Evolutionary conservation across 1,284 basidiomycete genomes (phyloP).

Genomic region (Ceratobasidium sp.): DNA sequence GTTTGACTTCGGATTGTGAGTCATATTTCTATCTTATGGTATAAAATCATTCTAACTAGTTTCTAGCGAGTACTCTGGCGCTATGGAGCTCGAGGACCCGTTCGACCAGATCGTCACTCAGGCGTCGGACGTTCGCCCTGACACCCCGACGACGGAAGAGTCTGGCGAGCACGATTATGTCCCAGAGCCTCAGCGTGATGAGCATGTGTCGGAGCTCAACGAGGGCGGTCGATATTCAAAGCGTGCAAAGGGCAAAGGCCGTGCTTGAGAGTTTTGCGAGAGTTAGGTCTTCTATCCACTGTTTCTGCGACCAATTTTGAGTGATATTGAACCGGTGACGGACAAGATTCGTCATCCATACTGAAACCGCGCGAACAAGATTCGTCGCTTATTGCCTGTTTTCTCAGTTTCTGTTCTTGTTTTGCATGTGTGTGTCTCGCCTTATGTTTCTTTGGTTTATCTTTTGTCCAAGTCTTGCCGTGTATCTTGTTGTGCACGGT

Average conservation of each 20-base stretch:
- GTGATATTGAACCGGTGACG: not conserved
- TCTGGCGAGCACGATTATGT: not conserved
- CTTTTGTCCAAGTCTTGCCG: too few relatives aligned
- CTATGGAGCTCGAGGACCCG: not conserved
- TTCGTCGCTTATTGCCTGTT: not conserved
- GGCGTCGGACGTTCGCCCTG: not conserved
- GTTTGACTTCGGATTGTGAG: not conserved
- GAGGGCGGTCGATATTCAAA: not conserved
- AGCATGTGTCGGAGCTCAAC: not conserved
- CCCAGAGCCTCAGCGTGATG: not conserved
- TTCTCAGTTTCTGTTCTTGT: not conserved
- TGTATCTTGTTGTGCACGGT: too few relatives aligned
- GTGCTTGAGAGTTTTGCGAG: not conserved
- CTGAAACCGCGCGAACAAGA: conserved; percentile 1
- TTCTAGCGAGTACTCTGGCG: not conserved
- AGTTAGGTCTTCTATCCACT: not conserved
- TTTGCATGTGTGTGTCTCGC: not conserved
- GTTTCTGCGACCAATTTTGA: not conserved
- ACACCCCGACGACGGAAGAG: not conserved
- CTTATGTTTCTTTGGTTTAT: not conserved
- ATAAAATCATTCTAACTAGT: not conserved
- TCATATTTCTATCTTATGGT: not conserved
- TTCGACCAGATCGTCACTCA: not conserved
- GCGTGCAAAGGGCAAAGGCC: not conserved
- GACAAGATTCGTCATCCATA: not conserved